A percentile compares a stretch with the other conserved stretches of the same genome.
Conservation (phyloP, 148 eudicot species). For the Oxyria digyna region DNA sequence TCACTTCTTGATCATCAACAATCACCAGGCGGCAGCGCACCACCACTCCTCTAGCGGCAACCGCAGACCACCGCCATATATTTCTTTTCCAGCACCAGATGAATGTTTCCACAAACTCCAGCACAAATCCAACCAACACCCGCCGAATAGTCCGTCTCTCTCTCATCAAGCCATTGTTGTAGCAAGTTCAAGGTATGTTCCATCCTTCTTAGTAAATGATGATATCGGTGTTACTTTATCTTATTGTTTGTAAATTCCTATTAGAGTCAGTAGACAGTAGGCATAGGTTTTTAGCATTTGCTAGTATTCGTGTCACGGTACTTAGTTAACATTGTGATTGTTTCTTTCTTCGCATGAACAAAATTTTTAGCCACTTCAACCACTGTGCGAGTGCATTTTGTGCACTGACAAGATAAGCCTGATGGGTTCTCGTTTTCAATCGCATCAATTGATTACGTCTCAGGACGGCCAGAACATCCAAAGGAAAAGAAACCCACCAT, state of each 20-base stretch:
- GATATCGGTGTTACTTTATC: neutral
- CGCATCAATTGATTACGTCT: conserved; percentile 83
- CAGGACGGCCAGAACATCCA: conserved; percentile 87
- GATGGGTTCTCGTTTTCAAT: conserved; percentile 86
- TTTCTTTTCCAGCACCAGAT: too few species aligned
- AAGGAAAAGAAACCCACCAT: conserved; percentile 87
- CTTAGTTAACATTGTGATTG: neutral
- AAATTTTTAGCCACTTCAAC: conserved; percentile 8
- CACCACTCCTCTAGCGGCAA: too few species aligned
- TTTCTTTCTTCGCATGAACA: neutral
- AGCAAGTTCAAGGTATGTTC: too few species aligned
- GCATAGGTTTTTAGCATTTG: neutral
- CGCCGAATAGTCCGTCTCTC: too few species aligned
- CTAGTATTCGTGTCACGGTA: neutral
- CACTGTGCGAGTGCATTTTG: neutral
- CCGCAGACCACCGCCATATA: too few species aligned
- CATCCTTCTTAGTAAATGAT: neutral
- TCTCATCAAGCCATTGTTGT: too few species aligned
- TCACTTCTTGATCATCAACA: too few species aligned
- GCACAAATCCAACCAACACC: too few species aligned
- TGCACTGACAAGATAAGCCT: conserved; percentile 8
- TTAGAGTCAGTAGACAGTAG: too few species aligned
- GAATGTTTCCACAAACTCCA: too few species aligned
- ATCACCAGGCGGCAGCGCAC: too few species aligned
- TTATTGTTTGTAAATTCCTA: neutral